Evolutionary conservation across 257 asterid genomes (phyloP).

Genomic region (Solanum chmielewskii): DNA sequence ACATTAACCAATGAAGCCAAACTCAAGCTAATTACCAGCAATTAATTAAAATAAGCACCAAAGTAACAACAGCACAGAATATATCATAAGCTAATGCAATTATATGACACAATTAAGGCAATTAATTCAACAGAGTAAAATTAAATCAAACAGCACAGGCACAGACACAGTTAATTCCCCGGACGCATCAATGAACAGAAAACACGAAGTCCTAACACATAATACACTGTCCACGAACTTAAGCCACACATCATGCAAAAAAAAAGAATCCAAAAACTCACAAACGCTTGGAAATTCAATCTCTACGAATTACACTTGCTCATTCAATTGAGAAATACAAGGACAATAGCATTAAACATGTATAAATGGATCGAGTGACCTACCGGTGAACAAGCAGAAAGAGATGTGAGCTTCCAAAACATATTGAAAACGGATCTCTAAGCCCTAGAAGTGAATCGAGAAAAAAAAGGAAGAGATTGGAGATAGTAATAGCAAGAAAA

Average conservation of each 20-base stretch:
- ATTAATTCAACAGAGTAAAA: background rate
- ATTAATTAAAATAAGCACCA: background rate
- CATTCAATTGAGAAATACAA: background rate
- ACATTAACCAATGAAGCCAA: background rate
- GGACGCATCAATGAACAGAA: background rate
- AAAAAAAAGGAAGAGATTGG: conserved; percentile 5
- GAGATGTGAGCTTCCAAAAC: conserved; percentile 95
- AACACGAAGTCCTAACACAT: background rate
- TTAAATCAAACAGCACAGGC: background rate
- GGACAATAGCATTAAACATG: background rate
- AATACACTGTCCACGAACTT: background rate
- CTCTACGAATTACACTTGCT: background rate
- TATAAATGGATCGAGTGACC: background rate
- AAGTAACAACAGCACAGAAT: background rate
- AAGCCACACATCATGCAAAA: background rate
- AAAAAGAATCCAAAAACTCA: background rate
- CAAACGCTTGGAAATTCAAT: background rate
- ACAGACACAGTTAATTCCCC: background rate
- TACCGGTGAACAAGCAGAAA: conserved; percentile 93
- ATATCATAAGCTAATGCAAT: background rate
- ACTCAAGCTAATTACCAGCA: background rate
- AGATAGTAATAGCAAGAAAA: conserved; percentile 3
- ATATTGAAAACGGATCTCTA: conserved; percentile 48
- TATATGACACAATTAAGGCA: background rate
- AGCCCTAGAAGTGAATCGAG: conserved; percentile 17